Evolutionary conservation across 306 rosid species (phyloP), one percentile per base, ranked within the genome.

Genomic region (Vigna mungo): DNA sequence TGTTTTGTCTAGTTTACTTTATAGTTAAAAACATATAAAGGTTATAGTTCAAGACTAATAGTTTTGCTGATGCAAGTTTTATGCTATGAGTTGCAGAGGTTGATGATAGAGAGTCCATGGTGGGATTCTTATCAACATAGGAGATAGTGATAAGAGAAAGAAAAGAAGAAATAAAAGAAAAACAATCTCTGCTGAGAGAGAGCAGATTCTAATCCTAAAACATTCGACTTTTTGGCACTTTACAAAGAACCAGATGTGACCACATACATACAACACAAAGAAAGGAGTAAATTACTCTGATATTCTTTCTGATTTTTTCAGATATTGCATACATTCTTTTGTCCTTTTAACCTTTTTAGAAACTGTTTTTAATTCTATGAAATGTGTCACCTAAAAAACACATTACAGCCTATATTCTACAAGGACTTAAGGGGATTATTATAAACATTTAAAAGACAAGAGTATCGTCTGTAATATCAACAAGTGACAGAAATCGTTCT

Each of bases 141-240:
- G 69, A 74, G 86, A 84, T 66, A 60, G 81, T 82, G 94, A 86
- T 75, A 27, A 78, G 79, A 78, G 58, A 18, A 51, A 16, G 68
- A 61, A 18, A 51, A 32, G 67, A 61, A 34, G 47, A 76, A 80
- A 82, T 68, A 74, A 78, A 83, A 82, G 72, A 73, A 84, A 73
- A 84, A 76, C 80, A 66, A 79, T 76, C 69, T 13, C 69, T 13
- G 9, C 17, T 1, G 39, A 80, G 66, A 69, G 55, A 79, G 84
- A 81, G 85, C 81, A 84, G 81, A 90, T 89, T 93, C 93, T 66
- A 90, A 85, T 87, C 86, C 87, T 75, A n/a, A n/a, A n/a, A n/a
- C 90, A 84, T 78, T 73, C 52, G 37, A 39, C 82, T 41, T 84
- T 86, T 78, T 30, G 62, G 63, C 67, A 68, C 66, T 58, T 80